Evolutionary conservation across 805 yeast species (phyloP).

Genomic region (Ogataea trehaloabstinens): DNA sequence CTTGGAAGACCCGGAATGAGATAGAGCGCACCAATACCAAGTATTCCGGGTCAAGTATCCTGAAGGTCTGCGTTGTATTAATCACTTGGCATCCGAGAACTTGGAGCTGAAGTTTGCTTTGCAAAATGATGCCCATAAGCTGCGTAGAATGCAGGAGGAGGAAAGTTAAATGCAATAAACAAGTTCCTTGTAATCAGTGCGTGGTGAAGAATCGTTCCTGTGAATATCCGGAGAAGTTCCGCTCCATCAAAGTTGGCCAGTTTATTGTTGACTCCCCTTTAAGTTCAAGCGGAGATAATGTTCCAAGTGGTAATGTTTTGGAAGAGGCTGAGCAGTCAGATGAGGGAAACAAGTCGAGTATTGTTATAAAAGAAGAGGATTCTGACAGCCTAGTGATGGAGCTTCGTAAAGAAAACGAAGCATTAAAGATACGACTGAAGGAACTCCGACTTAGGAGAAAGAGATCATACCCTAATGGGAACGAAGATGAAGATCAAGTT

Average conservation of each 20-base stretch:
- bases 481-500: conserved; percentile 12
- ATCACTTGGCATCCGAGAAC: no score
- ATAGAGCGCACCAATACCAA: no score
- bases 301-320: background rate
- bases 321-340: background rate
- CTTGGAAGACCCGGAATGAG: no score
- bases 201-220: conserved; percentile 37
- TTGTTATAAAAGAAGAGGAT: conserved; percentile 6
- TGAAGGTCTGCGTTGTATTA: no score
- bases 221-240: conserved; percentile 45
- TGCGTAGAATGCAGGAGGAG: conserved; percentile 35
- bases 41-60: no score
- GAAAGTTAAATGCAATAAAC: conserved; percentile 35
- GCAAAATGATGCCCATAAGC: conserved; percentile 31
- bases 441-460: conserved; percentile 25
- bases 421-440: conserved; percentile 25
- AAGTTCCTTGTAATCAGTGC: conserved; percentile 47
- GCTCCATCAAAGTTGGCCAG: conserved; percentile 38
- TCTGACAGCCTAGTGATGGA: conserved; percentile 9
- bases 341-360: background rate
- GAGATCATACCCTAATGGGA: conserved; percentile 15
- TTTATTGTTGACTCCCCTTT: conserved; percentile 9
- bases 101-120: no score
- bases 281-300: background rate
- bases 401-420: conserved; percentile 29